phyloP scores from a whole-genome alignment of 2,329 filamentous ascomycete species.

The Fusarium annulatum region DNA sequence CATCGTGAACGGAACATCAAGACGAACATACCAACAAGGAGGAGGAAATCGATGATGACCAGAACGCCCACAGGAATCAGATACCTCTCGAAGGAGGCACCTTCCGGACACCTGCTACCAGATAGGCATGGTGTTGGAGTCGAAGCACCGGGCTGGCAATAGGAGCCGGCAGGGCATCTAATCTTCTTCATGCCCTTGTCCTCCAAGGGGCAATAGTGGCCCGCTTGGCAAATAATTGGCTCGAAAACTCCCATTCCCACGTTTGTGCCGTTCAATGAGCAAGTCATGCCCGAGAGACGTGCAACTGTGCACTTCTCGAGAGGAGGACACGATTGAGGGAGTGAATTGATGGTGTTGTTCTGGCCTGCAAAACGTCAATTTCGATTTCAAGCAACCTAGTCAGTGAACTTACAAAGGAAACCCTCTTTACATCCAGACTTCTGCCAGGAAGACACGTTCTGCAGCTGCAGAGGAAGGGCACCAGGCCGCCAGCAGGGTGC shows the following conservation, averaged over 20 bases:
- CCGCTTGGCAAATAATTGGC: slow-evolving; percentile 61
- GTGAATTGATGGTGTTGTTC: slow-evolving; percentile 59
- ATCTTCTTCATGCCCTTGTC: slow-evolving; percentile 52
- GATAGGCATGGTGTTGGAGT: slow-evolving; percentile 59
- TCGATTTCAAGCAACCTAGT: background rate
- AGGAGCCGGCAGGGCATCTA: slow-evolving; percentile 59
- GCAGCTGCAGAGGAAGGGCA: slow-evolving; percentile 55
- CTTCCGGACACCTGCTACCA: slow-evolving; percentile 59
- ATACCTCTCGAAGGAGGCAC: slow-evolving; percentile 55
- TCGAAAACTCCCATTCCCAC: slow-evolving; percentile 61
- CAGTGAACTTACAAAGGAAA: slow-evolving; percentile 54
- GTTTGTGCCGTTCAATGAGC: slow-evolving; percentile 49
- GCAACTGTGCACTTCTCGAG: slow-evolving; percentile 51
- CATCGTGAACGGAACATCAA: slow-evolving; percentile 35
- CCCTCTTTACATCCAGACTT: slow-evolving; percentile 53
- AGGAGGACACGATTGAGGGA: slow-evolving; percentile 58
- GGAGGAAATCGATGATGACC: slow-evolving; percentile 55
- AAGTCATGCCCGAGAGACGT: slow-evolving; percentile 51
- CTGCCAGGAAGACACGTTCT: slow-evolving; percentile 51
- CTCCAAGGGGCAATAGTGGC: slow-evolving; percentile 59
- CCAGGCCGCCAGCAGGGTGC: slow-evolving; percentile 54
- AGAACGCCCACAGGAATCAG: slow-evolving; percentile 58
- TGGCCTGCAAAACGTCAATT: slow-evolving; percentile 44
- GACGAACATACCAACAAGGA: slow-evolving; percentile 49
- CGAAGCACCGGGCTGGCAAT: slow-evolving; percentile 62